Evolutionary conservation across 257 asterid species (phyloP).

Genomic region (Solanum infundibuliforme): DNA sequence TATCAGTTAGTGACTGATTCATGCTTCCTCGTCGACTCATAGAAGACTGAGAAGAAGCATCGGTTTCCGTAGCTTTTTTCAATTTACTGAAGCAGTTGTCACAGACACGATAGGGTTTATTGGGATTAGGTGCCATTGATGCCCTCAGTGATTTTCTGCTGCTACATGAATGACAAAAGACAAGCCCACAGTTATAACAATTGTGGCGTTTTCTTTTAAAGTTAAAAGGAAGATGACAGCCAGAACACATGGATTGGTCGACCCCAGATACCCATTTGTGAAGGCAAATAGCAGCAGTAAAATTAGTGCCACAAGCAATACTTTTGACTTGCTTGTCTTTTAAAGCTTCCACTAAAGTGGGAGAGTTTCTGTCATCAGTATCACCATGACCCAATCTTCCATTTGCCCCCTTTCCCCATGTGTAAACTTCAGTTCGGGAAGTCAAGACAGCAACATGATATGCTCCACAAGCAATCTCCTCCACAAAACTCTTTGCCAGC

Average conservation of each 20-base stretch:
- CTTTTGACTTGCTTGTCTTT: slow-evolving; percentile 91
- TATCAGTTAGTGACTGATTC: slow-evolving; percentile 44
- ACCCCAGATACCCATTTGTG: slow-evolving; percentile 89
- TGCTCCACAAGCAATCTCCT: slow-evolving; percentile 92
- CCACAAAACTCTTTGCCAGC: slow-evolving; percentile 61
- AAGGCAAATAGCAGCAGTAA: slow-evolving; percentile 83
- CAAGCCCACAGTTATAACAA: slow-evolving; percentile 90
- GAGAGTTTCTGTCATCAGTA: slow-evolving; percentile 61
- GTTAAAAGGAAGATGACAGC: slow-evolving; percentile 78
- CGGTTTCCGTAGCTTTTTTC: slow-evolving; percentile 66
- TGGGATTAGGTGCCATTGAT: slow-evolving; percentile 90
- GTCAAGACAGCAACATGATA: slow-evolving; percentile 88
- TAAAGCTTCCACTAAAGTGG: slow-evolving; percentile 75
- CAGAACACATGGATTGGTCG: slow-evolving; percentile 93
- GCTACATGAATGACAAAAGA: slow-evolving; percentile 90
- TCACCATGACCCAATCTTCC: slow-evolving; percentile 96
- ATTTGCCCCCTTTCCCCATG: slow-evolving; percentile 94
- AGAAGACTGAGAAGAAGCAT: slow-evolving; percentile 57
- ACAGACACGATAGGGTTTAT: slow-evolving; percentile 84
- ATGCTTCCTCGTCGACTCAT: slow-evolving; percentile 61
- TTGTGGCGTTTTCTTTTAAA: slow-evolving; percentile 92
- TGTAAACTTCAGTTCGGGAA: slow-evolving; percentile 81
- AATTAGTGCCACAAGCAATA: slow-evolving; percentile 80
- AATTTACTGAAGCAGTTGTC: slow-evolving; percentile 68
- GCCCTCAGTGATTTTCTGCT: slow-evolving; percentile 86